phyloP scores from a whole-genome alignment of 2,329 filamentous ascomycete genomes.

The Gaeumannomyces tritici region DNA sequence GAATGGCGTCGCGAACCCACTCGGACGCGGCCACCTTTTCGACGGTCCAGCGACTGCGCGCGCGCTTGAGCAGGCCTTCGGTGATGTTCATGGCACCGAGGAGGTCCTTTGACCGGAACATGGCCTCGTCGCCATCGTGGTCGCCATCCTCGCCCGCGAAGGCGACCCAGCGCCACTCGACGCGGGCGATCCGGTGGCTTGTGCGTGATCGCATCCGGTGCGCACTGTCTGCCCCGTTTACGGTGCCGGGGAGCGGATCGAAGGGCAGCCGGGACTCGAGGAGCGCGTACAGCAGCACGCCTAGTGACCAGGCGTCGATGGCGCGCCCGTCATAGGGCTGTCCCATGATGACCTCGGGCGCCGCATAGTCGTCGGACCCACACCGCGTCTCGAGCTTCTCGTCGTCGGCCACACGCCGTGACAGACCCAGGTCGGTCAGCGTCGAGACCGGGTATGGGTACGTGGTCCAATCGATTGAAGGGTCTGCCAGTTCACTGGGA shows the following conservation, averaged over 20 bases:
- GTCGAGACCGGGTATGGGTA: conserved; percentile 80
- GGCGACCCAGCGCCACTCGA: conserved; percentile 91
- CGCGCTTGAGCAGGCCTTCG: conserved; percentile 75
- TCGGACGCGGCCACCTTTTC: conserved; percentile 60
- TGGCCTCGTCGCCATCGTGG: conserved; percentile 59
- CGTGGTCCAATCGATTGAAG: conserved; percentile 56
- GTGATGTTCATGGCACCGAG: conserved; percentile 72
- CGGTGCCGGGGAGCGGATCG: conserved; percentile 72
- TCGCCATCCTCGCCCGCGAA: conserved; percentile 79
- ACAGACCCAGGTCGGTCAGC: conserved; percentile 84
- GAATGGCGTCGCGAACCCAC: conserved; percentile 71
- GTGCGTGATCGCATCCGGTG: conserved; percentile 71
- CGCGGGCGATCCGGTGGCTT: conserved; percentile 87
- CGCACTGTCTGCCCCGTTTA: conserved; percentile 43
- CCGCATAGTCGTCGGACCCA: conserved; percentile 93
- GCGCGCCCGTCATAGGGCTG: conserved; percentile 87
- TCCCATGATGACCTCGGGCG: conserved; percentile 91
- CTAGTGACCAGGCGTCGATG: conserved; percentile 91
- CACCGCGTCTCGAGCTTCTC: conserved; percentile 89
- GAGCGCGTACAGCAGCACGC: conserved; percentile 85
- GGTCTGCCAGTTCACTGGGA: conserved; percentile 52
- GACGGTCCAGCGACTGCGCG: conserved; percentile 66
- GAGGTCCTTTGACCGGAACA: conserved; percentile 54
- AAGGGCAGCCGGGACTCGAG: conserved; percentile 92
- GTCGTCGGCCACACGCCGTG: conserved; percentile 72